Evolutionary conservation across 2,329 filamentous ascomycete genomes (phyloP).

Genomic region (Ceratocystis lukuohia): DNA sequence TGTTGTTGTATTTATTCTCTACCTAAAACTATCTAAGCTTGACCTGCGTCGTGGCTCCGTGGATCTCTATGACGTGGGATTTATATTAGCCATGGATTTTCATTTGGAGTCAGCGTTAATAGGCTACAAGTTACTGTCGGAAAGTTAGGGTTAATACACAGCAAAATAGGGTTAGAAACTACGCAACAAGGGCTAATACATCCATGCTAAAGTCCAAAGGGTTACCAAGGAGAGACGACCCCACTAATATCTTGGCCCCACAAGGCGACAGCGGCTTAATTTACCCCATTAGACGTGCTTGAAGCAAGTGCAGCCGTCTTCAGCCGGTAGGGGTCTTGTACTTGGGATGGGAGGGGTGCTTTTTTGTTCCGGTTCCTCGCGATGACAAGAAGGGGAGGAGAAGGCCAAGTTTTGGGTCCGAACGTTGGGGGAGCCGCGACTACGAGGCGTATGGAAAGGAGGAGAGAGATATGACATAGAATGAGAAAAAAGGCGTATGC

Average conservation of each 20-base stretch:
- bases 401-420: constrained; percentile 8
- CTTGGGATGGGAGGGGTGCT: no score
- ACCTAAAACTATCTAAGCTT: no score
- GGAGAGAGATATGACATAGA: not conserved
- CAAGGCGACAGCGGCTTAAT: constrained; percentile 13
- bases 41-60: no score
- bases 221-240: not conserved
- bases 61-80: no score
- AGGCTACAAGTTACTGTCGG: not conserved
- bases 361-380: constrained; percentile 17
- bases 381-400: constrained; percentile 5
- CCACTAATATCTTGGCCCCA: not conserved
- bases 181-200: no score
- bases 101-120: not conserved
- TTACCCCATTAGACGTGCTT: constrained; percentile 4
- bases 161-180: no score
- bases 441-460: not conserved
- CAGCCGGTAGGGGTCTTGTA: constrained; percentile 1
- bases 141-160: no score
- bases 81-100: not conserved
- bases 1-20: no score
- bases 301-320: constrained; percentile 17
- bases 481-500: no score
- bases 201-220: no score
- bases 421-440: not conserved